phyloP scores from a whole-genome alignment of 2,329 filamentous ascomycete genomes.

The Fonsecaea multimorphosa region DNA sequence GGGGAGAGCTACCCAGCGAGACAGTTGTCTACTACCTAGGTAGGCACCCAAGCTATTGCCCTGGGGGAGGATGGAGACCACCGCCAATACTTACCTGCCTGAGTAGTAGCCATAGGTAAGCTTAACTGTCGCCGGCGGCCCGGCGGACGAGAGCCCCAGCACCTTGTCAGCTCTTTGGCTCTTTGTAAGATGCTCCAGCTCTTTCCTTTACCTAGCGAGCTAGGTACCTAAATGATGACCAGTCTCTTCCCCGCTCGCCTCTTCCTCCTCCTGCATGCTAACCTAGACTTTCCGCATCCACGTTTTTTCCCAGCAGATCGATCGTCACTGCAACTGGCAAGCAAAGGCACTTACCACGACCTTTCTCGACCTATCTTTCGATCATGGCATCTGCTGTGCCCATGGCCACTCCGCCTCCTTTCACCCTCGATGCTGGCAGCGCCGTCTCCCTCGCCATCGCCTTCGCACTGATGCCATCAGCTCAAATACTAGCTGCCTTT shows the following conservation, averaged over 20 bases:
- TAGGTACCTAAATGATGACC: too few species aligned
- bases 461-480: conserved; percentile 60
- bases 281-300: conserved; percentile 3
- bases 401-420: conserved; percentile 35
- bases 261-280: background rate
- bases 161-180: background rate
- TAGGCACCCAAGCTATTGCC: background rate
- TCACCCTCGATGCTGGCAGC: conserved; percentile 54
- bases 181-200: background rate
- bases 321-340: background rate
- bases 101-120: background rate
- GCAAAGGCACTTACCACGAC: background rate
- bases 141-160: background rate
- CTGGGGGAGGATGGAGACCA: background rate
- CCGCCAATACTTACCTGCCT: background rate
- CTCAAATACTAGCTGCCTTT: conserved; percentile 56
- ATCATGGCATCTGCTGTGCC: conserved; percentile 24
- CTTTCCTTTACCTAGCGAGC: too few species aligned
- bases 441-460: conserved; percentile 61
- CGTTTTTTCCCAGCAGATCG: background rate
- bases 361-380: background rate
- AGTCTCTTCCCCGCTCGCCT: too few species aligned
- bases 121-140: background rate
- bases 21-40: background rate
- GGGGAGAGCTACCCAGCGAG: conserved; percentile 20